Evolutionary conservation across 352 stramenopile genomes (phyloP).

Genomic region (Phytopythium ostracodes): DNA sequence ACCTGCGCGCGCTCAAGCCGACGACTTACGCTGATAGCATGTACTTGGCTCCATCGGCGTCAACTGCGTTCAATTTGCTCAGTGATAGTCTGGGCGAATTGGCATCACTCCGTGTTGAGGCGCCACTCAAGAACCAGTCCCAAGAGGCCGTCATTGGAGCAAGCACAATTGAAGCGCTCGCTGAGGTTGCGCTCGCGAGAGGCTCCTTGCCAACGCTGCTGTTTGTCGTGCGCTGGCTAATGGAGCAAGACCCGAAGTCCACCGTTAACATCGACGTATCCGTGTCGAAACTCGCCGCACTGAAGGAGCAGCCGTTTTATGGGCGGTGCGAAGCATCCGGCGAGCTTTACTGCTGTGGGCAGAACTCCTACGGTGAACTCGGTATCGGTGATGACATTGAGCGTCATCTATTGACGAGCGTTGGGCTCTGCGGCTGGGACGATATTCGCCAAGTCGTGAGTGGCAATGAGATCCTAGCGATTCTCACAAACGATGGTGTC

Average conservation of each 20-base stretch:
- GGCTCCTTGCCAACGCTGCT: constrained; percentile 74
- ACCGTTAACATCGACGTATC: constrained; percentile 49
- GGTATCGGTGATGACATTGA: constrained; percentile 84
- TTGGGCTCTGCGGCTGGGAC: constrained; percentile 77
- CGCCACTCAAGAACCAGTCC: too few relatives aligned
- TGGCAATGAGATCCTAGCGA: constrained; percentile 76
- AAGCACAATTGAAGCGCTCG: constrained; percentile 67
- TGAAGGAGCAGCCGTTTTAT: constrained; percentile 87
- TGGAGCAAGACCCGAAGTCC: constrained; percentile 45
- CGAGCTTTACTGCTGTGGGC: constrained; percentile 83
- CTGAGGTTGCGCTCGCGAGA: constrained; percentile 64
- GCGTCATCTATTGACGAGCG: constrained; percentile 69
- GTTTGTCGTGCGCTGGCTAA: constrained; percentile 62
- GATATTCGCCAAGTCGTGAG: constrained; percentile 82
- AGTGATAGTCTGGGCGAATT: constrained; percentile 64
- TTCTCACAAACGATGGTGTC: constrained; percentile 79
- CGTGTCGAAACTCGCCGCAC: constrained; percentile 58
- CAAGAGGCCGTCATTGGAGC: constrained; percentile 32
- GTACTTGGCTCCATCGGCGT: constrained; percentile 75
- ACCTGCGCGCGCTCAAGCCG: constrained; percentile 62
- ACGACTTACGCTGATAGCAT: constrained; percentile 80
- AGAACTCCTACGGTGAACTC: constrained; percentile 88
- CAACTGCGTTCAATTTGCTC: constrained; percentile 66
- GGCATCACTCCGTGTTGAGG: constrained; percentile 14
- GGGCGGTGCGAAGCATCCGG: constrained; percentile 81